Conservation (phyloP, 2,329 filamentous ascomycete genomes). For the Aspergillus luchuensis region DNA sequence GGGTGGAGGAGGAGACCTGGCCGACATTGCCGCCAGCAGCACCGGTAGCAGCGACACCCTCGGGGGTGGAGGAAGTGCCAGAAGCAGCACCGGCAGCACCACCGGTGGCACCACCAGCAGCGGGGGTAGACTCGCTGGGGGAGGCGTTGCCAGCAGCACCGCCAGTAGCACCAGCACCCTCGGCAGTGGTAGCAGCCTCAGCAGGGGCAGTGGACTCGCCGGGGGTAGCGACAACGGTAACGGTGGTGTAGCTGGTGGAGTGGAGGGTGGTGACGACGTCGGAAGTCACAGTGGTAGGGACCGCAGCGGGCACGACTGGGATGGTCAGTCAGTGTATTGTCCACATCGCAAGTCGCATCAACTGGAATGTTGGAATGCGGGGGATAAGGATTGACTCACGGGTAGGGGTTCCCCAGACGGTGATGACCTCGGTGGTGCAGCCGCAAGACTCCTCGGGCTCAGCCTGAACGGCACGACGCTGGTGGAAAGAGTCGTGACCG, state of each 20-base stretch:
- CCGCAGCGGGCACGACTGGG: conserved; percentile 42
- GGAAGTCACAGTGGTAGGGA: conserved; percentile 29
- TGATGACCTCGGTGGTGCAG: conserved; percentile 75
- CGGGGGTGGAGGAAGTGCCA: background rate
- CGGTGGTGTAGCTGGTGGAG: conserved; percentile 43
- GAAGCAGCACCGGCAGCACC: background rate
- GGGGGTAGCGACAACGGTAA: conserved; percentile 33
- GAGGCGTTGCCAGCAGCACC: conserved; percentile 5
- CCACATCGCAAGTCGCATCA: background rate
- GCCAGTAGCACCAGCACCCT: conserved; percentile 12
- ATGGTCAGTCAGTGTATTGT: conserved; percentile 26
- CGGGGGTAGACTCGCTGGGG: background rate
- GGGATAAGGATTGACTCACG: conserved; percentile 48
- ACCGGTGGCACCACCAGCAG: conserved; percentile 9
- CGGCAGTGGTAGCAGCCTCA: conserved; percentile 13
- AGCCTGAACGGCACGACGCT: conserved; percentile 49
- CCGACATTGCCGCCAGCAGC: conserved; percentile 7
- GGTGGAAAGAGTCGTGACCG: conserved; percentile 58
- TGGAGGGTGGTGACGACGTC: conserved; percentile 37
- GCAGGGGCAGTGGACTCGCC: conserved; percentile 13
- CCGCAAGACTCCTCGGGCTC: conserved; percentile 57
- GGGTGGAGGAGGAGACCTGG: background rate
- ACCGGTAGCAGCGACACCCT: conserved; percentile 11
- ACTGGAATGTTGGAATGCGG: background rate
- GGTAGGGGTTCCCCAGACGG: conserved; percentile 67